Conservation (phyloP, 2,329 filamentous ascomycete genomes). For the Aspergillus sp. region DNA sequence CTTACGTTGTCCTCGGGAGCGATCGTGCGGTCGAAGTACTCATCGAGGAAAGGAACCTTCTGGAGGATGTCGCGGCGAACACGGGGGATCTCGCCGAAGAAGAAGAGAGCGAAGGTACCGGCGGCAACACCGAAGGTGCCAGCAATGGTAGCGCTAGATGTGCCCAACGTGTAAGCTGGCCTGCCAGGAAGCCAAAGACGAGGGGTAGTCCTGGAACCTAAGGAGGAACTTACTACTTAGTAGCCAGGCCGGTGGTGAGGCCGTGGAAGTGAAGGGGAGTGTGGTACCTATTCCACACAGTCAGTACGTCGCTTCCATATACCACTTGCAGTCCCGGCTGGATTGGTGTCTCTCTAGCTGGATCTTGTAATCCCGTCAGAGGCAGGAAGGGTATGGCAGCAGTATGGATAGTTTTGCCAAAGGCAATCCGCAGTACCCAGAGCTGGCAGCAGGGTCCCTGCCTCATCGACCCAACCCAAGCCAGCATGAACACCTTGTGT, state of each 20-base stretch:
- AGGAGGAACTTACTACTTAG: constrained; percentile 49
- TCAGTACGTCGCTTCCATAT: constrained; percentile 15
- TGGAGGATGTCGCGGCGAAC: constrained; percentile 64
- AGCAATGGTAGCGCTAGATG: constrained; percentile 48
- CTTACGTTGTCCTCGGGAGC: constrained; percentile 64
- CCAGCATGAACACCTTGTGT: background rate
- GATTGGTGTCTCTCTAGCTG: background rate
- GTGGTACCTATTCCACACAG: constrained; percentile 48
- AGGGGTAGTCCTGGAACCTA: background rate
- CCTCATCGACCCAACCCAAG: background rate
- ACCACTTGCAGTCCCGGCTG: background rate
- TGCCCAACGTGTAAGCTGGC: constrained; percentile 11
- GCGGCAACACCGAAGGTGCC: constrained; percentile 59
- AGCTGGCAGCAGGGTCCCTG: background rate
- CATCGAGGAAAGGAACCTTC: constrained; percentile 60
- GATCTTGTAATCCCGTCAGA: background rate
- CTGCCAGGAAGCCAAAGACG: background rate
- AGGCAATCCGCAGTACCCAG: background rate
- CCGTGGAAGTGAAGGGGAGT: constrained; percentile 52
- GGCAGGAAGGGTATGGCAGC: background rate
- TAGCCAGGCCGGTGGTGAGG: constrained; percentile 44
- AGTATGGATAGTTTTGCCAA: background rate
- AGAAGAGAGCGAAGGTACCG: constrained; percentile 63
- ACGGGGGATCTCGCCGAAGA: constrained; percentile 65
- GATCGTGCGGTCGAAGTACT: constrained; percentile 59